Conservation (phyloP, 164 flowering plant genomes). For the Aristolochia fimbriata region DNA sequence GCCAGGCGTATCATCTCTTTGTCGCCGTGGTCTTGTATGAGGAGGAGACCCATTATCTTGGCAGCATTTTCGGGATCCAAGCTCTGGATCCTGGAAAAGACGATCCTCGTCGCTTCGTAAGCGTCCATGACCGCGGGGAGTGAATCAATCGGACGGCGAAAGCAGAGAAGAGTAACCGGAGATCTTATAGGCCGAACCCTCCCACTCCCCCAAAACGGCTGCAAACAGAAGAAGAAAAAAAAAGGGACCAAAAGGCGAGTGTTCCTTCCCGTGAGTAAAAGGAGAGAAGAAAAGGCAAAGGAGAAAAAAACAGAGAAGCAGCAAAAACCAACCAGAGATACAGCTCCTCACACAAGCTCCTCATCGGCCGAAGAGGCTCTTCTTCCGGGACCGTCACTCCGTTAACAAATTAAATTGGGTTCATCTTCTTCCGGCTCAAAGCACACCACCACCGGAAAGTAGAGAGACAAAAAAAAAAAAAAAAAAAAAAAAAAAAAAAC, state of each 20-base stretch:
- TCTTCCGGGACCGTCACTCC: not conserved
- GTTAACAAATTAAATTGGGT: not conserved
- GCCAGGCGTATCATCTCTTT: constrained; percentile 92
- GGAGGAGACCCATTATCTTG: constrained; percentile 76
- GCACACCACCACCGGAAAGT: too few species aligned
- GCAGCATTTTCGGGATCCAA: constrained; percentile 86
- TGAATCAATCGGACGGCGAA: not conserved
- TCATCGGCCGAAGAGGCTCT: not conserved
- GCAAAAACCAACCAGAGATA: not conserved
- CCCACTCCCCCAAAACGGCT: constrained; percentile 3
- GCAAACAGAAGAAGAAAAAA: constrained; percentile 4
- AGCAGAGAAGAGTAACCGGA: not conserved
- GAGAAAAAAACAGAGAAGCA: not conserved
- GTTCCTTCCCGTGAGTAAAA: constrained; percentile 24
- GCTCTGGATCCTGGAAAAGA: constrained; percentile 66
- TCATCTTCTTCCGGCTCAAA: too few species aligned
- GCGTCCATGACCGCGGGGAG: constrained; percentile 54
- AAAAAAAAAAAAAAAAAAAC: too few species aligned
- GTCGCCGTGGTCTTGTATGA: constrained; percentile 87
- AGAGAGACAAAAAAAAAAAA: too few species aligned
- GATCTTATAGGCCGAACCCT: constrained; percentile 5
- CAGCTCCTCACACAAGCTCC: not conserved
- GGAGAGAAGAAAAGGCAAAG: not conserved
- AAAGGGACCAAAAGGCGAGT: constrained; percentile 8
- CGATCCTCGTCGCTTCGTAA: constrained; percentile 82